phyloP scores from a whole-genome alignment of 768 basidiomycete species.

The Calocybe indica region DNA sequence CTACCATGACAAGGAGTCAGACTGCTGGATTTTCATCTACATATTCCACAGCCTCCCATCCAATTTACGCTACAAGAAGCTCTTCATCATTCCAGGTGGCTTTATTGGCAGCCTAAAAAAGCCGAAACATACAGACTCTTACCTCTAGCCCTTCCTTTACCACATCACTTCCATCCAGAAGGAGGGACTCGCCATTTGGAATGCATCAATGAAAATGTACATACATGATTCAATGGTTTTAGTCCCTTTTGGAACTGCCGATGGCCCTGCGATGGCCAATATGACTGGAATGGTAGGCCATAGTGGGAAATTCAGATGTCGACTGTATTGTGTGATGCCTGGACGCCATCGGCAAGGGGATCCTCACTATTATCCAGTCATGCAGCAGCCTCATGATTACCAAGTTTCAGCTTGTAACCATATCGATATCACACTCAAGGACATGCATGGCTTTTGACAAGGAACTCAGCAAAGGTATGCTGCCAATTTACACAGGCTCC shows the following conservation, averaged over 20 bases:
- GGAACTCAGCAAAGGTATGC: background rate
- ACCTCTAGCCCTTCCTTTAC: constrained; percentile 16
- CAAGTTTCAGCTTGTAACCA: constrained; percentile 16
- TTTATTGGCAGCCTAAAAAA: constrained; percentile 17
- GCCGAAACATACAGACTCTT: constrained; percentile 5
- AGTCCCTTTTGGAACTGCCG: constrained; percentile 18
- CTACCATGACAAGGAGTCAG: constrained; percentile 21
- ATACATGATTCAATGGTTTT: background rate
- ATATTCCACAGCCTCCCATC: constrained; percentile 17
- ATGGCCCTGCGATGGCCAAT: constrained; percentile 22
- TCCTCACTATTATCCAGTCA: constrained; percentile 24
- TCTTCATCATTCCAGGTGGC: constrained; percentile 4
- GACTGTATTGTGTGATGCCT: constrained; percentile 20
- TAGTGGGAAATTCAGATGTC: constrained; percentile 27
- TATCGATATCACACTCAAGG: constrained; percentile 13
- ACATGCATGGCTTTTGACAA: constrained; percentile 2
- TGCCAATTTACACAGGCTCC: constrained; percentile 3
- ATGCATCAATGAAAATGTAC: constrained; percentile 11
- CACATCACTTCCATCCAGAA: constrained; percentile 21
- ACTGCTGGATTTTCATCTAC: constrained; percentile 25
- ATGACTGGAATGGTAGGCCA: constrained; percentile 28
- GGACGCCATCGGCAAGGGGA: constrained; percentile 17
- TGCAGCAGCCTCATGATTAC: constrained; percentile 19
- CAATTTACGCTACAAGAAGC: constrained; percentile 6
- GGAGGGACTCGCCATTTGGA: constrained; percentile 25